phyloP scores from a whole-genome alignment of 2,329 filamentous ascomycete genomes.

The Mycosphaerella arachidis region DNA sequence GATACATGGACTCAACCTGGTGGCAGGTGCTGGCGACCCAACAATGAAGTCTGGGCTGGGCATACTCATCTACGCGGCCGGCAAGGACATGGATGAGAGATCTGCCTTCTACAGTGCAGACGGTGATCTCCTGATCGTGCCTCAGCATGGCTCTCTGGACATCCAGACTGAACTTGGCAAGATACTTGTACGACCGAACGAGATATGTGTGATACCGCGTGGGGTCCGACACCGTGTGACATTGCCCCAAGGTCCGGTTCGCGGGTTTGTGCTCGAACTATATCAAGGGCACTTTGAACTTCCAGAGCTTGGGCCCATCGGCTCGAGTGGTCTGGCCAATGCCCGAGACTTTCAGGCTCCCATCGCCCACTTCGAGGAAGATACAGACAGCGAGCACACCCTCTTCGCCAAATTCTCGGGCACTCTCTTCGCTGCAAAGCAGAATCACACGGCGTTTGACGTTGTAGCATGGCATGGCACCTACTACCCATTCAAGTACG shows the following conservation, averaged over 20 bases:
- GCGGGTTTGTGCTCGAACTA: constrained; percentile 64
- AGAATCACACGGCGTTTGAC: constrained; percentile 65
- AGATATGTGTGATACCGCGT: constrained; percentile 62
- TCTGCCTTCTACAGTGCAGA: constrained; percentile 79
- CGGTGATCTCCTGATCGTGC: constrained; percentile 63
- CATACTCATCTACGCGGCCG: constrained; percentile 75
- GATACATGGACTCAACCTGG: constrained; percentile 64
- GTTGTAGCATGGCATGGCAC: constrained; percentile 70
- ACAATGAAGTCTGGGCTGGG: constrained; percentile 74
- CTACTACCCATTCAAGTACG: constrained; percentile 59
- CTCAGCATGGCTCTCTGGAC: constrained; percentile 60
- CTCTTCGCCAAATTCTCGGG: constrained; percentile 61
- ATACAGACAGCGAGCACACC: constrained; percentile 52
- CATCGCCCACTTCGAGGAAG: constrained; percentile 53
- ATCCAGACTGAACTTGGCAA: constrained; percentile 65
- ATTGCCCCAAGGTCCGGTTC: constrained; percentile 55
- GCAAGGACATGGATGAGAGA: constrained; percentile 68
- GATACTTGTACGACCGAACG: constrained; percentile 62
- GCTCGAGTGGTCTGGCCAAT: constrained; percentile 63
- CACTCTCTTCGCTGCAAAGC: constrained; percentile 56
- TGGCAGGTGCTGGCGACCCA: constrained; percentile 75
- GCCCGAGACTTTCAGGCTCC: constrained; percentile 62
- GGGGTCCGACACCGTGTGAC: constrained; percentile 62
- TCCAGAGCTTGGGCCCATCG: constrained; percentile 63
- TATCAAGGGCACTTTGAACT: constrained; percentile 62